Evolutionary conservation across 352 stramenopile species (phyloP), one percentile per base, ranked within the genome.

Genomic region (Globisporangium viniferum): DNA sequence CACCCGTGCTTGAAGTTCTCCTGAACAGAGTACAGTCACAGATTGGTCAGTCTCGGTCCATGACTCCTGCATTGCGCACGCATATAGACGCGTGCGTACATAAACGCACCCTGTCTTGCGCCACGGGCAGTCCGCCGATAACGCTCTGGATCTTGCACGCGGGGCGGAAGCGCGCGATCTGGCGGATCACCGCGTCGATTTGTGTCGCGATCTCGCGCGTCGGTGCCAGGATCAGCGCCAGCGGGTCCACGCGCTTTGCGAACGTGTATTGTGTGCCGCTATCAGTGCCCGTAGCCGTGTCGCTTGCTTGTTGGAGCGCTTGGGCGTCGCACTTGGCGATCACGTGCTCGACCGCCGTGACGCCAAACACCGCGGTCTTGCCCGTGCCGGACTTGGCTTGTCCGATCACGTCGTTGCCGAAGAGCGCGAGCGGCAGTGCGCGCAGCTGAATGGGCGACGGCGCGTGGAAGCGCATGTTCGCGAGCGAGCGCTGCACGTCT

Each of bases 361-460:
- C 62, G 22, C 79, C 87, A 41, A 93, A 94, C 35, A 93, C 84
- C 8, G 85, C 83, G 48, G 87, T 94, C 72, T 94, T 94, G 69
- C 87, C 87, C 29, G 84, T 94, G 63, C 85, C 87, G 4, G 85
- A 93, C 79, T 94, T 93, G 74, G 87, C 85, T 68, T 94, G 87
- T 2, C 79, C 87, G 59, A 93, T 82, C 35, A 93, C 78, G 66
- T 94, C 86, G 72, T 83, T 93, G 57, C 86, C 86, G 54, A 92
- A 94, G 39, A 94, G 77, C 76, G 86, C 79, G 35, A 90, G 70
- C 35, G 86, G 86, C 67, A 94, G 66, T 46, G 86, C 82, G 20
- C 76, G 75, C 58, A 89, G 65, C 70, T 94, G 86, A 33, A 94
- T 92, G 18, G 83, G 82, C 64, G 84, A 94, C 29, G 86, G 82